Evolutionary conservation across 2,329 filamentous ascomycete species (phyloP), one percentile per base, ranked within the genome.

Genomic region (Sodiomyces alkalinus): DNA sequence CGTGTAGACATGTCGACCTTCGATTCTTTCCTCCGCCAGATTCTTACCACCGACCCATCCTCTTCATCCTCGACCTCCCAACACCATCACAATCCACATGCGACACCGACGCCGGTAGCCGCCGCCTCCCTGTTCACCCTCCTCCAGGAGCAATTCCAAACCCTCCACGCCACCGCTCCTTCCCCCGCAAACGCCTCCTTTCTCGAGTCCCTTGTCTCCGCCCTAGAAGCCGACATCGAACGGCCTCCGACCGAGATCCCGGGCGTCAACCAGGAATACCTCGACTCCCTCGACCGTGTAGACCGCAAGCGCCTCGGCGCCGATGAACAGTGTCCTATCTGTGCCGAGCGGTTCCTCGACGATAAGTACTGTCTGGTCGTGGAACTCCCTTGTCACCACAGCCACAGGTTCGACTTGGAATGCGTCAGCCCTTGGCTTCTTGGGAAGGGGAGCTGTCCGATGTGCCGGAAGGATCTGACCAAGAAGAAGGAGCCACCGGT

Each of bases 341-440:
- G 72, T 50, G 69, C 67, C 33, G 65, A 75, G 40, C 51, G 48
- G 17, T 74, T 68, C 42, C 53, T 74, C 26, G 68, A 76, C 40
- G 73, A 78, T 41, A 52, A 56, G 40, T 74, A 69, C 44, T 67
- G 63, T 31, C 55, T 78, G 2, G 70, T 77, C 9, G 73, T 77
- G 17, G 62, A 72, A 54, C 55, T 78, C 42, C 71, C 71, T 22
- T 78, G 73, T 44, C 56, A 70, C 40, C 57, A 55, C 18, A 53
- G 47, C 22, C 73, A 78, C 46, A 52, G 51, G 27, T 77, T 74
- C 43, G 73, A 78, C 41, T 49, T 77, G n/a, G 73, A 78, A 51
- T 78, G 73, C 41, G 69, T 77, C 2, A 66, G 62, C 4, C 72
- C 73, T 6, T 78, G 73, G 73, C 46, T 78, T 45, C 53, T 62